These are phyloP conservation scores for Afroboletus lepidellus DNA, from an alignment of 1,284 basidiomycete species.

Conservation along the genomic window DNA sequence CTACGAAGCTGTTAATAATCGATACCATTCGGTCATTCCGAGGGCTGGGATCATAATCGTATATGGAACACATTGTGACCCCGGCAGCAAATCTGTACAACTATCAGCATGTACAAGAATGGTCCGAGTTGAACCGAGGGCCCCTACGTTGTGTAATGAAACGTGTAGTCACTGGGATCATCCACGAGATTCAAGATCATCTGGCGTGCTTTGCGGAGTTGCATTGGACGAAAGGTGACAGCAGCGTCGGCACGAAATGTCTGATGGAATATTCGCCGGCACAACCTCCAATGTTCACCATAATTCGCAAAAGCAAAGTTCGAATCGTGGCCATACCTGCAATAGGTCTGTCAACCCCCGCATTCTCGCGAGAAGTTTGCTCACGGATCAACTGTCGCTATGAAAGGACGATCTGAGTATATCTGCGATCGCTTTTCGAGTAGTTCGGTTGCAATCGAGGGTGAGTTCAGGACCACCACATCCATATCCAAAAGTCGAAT, in stretches of 20 bases:
- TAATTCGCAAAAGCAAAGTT: not conserved
- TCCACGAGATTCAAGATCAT: conserved; percentile 5
- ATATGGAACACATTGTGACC: conserved; percentile 10
- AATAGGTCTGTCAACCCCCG: not conserved
- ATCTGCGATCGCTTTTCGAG: conserved; percentile 18
- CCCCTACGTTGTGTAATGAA: conserved; percentile 10
- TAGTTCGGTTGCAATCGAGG: not conserved
- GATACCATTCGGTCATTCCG: conserved; percentile 16
- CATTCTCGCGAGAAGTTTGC: not conserved
- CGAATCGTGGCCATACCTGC: not conserved
- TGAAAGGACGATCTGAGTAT: conserved; percentile 17
- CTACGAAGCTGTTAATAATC: not conserved
- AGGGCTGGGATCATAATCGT: conserved; percentile 17
- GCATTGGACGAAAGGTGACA: conserved; percentile 5
- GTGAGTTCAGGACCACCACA: conserved; percentile 13
- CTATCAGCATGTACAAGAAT: not conserved
- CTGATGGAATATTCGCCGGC: conserved; percentile 7
- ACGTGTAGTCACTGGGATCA: not conserved
- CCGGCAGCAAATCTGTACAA: conserved; percentile 13
- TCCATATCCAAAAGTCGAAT: conserved; percentile 10
- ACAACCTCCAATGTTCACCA: conserved; percentile 7
- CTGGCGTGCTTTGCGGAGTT: conserved; percentile 10
- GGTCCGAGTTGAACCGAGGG: not conserved
- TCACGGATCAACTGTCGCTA: conserved; percentile 1
- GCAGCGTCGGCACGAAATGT: conserved; percentile 6